Base-by-base conservation (phyloP, 1,284 basidiomycete genomes). In the Trichosporon asahii region DNA sequence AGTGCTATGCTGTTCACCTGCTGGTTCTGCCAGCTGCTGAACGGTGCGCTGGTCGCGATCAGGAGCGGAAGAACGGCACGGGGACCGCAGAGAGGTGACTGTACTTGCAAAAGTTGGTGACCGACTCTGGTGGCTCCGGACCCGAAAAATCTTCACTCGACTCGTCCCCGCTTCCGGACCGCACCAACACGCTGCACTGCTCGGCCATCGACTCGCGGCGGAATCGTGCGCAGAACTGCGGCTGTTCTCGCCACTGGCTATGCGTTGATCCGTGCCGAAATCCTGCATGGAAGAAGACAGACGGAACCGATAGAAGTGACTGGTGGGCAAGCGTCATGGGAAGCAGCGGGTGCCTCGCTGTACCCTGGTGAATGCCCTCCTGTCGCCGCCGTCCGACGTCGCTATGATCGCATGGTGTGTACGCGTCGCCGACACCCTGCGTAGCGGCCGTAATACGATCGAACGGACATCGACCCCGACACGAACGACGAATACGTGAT, bases 131-230 rank as follows among this genome's bases (percentile, higher is more conserved):
- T 27, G 9, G 53, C 66, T 46, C 60, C 60, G 37, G 66, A 63
- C 25, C 57, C 65, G 49, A 44, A 68, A 66, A 70, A 72, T 61
- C 57, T 61, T 61, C 57, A 61, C 57, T 33, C 29, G 57, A 61
- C 29, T 61, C 57, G 57, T 61, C 21, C 57, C 57, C 27, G 57
- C 57, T 31, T 31, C 57, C 57, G 27, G n/a, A 31, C 57, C 57
- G 55, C 55, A 61, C 23, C 57, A 61, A 61, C 15, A 15, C 7
- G 12, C 25, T 31, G 29, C n/a, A 44, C 64, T 65, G 40, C 40
- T 65, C 25, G 37, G 11, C n/a, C 37, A 29, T 44, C 40, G 64
- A 65, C 64, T 65, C 40, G 64, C 14, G 23, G 18, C 64, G 64
- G 64, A 27, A 25, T 25, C 44, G 64, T 7, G 35, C 40, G 27